Evolutionary conservation across 805 yeast genomes (phyloP).

Genomic region (Candida sanyiensis): DNA sequence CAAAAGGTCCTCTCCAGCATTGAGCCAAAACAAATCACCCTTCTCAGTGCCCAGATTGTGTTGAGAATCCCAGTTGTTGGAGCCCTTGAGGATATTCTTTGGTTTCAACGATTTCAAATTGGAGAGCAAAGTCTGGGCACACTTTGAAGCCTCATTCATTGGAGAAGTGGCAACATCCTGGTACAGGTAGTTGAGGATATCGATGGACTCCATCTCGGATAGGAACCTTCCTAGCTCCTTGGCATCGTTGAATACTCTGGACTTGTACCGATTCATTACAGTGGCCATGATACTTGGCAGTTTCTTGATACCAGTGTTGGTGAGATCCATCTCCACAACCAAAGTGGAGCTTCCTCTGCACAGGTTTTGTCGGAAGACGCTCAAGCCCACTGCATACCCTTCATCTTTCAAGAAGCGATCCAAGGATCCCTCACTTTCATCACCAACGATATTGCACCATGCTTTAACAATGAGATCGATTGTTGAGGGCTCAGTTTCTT

Average conservation of each 20-base stretch:
- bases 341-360: constrained; percentile 35
- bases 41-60: constrained; percentile 24
- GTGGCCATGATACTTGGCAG: constrained; percentile 30
- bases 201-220: constrained; percentile 43
- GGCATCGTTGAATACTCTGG: constrained; percentile 15
- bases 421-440: constrained; percentile 50
- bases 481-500: background rate
- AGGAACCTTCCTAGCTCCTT: constrained; percentile 35
- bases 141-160: constrained; percentile 42
- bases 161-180: constrained; percentile 33
- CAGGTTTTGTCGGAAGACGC: constrained; percentile 38
- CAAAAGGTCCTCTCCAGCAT: constrained; percentile 33
- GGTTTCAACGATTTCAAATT: constrained; percentile 28
- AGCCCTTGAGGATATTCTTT: constrained; percentile 40
- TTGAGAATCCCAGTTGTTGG: constrained; percentile 25
- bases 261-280: constrained; percentile 27
- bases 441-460: constrained; percentile 60
- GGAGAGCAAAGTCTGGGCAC: constrained; percentile 36
- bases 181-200: constrained; percentile 40
- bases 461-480: constrained; percentile 28
- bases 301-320: constrained; percentile 39
- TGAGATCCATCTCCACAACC: constrained; percentile 45
- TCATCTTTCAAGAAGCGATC: constrained; percentile 32
- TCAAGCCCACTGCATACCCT: constrained; percentile 34
- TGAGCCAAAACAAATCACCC: constrained; percentile 39